Percentiles rank a stretch among this genome's conserved stretches.
These are phyloP conservation scores for Aureobasidium sp. DNA, from an alignment of 2,329 filamentous ascomycete species.

Conservation along the genomic window DNA sequence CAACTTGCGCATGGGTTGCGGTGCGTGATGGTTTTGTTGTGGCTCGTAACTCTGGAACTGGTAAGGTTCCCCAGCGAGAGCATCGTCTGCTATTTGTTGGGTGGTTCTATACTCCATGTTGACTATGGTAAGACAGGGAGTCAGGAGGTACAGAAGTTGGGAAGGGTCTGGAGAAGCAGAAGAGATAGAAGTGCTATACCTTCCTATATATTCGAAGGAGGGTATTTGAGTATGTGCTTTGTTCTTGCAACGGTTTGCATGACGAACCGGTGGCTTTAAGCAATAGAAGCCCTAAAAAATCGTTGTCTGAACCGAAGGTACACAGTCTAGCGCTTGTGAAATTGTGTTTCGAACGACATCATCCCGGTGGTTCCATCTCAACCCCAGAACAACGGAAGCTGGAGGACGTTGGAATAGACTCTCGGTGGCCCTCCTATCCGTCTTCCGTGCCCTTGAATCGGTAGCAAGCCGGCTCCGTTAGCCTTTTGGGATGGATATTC, in stretches of 20 bases:
- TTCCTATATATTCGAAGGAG: background rate
- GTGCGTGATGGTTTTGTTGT: background rate
- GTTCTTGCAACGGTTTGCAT: background rate
- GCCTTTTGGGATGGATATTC: too few species aligned
- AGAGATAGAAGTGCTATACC: background rate
- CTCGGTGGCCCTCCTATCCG: background rate
- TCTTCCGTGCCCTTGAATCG: background rate
- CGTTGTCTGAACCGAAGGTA: background rate
- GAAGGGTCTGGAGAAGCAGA: background rate
- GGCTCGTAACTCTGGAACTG: background rate
- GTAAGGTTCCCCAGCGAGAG: background rate
- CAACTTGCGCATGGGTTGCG: too few species aligned
- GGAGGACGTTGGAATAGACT: background rate
- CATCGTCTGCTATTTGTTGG: background rate
- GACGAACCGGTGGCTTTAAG: background rate
- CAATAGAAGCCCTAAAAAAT: background rate
- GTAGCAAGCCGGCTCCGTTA: too few species aligned
- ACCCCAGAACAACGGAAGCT: background rate
- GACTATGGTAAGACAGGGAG: background rate
- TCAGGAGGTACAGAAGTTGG: background rate
- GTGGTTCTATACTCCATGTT: constrained; percentile 4
- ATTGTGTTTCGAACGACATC: constrained; percentile 6
- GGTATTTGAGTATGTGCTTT: background rate
- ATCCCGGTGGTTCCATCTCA: background rate
- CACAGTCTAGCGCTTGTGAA: background rate